phyloP scores from a whole-genome alignment of 495 filamentous ascomycete species.

The Xanthoparmelia taractica region DNA sequence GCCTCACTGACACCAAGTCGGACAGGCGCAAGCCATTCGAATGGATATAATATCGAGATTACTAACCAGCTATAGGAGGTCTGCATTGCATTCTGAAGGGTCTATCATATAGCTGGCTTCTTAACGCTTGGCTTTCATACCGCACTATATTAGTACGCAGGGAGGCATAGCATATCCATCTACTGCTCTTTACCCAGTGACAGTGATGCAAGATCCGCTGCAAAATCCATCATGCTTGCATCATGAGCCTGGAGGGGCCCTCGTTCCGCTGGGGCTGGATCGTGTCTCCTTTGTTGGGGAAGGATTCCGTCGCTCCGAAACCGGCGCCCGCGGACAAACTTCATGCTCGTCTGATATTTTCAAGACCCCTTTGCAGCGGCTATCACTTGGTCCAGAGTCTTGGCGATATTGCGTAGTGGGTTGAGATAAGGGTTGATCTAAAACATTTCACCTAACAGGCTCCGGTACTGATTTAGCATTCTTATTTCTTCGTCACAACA shows the following conservation, averaged over 20 bases:
- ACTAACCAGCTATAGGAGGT: not conserved
- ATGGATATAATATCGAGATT: not conserved
- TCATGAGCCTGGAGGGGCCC: not conserved
- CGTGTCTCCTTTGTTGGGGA: not conserved
- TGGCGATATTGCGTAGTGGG: not conserved
- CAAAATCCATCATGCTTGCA: not conserved
- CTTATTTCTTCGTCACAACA: not conserved
- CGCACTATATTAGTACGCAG: too few species aligned
- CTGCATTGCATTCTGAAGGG: not conserved
- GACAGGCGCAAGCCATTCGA: not conserved
- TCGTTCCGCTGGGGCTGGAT: not conserved
- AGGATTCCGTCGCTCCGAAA: not conserved
- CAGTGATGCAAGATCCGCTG: not conserved
- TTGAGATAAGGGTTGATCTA: not conserved
- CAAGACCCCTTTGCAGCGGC: not conserved
- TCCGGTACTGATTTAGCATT: not conserved
- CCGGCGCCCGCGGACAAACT: not conserved
- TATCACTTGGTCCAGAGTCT: conserved; percentile 1
- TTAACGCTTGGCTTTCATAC: not conserved
- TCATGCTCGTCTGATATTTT: not conserved
- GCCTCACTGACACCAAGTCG: not conserved
- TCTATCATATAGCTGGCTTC: not conserved
- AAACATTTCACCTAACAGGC: not conserved
- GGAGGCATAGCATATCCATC: not conserved
- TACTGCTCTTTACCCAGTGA: not conserved